Base-by-base conservation (phyloP, 139 green algal species). In the Picochlorum sp. region DNA sequence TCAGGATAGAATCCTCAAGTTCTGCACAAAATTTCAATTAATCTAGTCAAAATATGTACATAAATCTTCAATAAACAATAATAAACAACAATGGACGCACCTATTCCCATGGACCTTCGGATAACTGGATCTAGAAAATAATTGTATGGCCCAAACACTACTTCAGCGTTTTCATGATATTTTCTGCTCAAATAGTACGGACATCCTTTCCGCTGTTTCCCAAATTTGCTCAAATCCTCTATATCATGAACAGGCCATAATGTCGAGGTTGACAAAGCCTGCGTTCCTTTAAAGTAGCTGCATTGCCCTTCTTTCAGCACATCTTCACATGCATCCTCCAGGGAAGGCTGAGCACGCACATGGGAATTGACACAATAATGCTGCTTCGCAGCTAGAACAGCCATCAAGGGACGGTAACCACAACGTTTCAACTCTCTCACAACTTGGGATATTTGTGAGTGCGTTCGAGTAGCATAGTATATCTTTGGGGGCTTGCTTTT, bases 361-460 rank as follows among this genome's bases (percentile, higher is more conserved):
- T 55, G 41, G 4, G 69, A 72, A 81, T 96, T 88, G 30, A 93
- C 78, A 75, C 90, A 96, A 68, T 94, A 92, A 51, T 96, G 87
- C 49, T 87, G 70, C 24, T 81, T 70, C 25, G 76, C 78, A n/a
- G 67, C 84, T 72, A 97, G 80, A 24, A 95, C 78, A 2, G 87
- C 80, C 79, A 93, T 95, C 13, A 56, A 77, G 2, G 90, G 86
- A 6, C 33, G 66, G 69, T 94, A 96, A 0, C 14, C 47, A 29
- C 73, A 87, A 6, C 80, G 61, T 61, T 94, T 93, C 30, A 98
- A 73, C 79, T 98, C 91, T 7, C 72, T 59, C 5, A 96, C 79
- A 4, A 97, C 85, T 80, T 97, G 90, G 2, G 79, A 77, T n/a
- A 97, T 90, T 77, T 97, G 90, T 22, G 76, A 87, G 64, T 97